Conservation (phyloP, 257 asterid species). For the Nicotiana tabacum region DNA sequence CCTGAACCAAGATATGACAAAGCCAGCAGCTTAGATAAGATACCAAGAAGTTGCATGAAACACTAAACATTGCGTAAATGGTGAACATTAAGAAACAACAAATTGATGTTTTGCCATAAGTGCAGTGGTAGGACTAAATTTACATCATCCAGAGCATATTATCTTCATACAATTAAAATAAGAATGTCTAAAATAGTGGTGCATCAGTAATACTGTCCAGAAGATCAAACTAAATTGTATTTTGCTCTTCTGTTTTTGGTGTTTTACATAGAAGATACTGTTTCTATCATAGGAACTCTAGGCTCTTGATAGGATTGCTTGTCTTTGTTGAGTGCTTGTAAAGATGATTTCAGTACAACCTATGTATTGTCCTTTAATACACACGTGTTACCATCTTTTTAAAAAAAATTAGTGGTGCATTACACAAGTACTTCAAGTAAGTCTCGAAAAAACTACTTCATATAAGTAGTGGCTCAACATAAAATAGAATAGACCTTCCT, state of each 20-base stretch:
- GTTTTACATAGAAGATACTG: no score
- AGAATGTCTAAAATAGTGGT: neutral
- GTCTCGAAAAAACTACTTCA: neutral
- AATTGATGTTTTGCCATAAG: neutral
- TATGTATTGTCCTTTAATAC: no score
- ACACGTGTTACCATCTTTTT: no score
- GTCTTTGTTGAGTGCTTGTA: no score
- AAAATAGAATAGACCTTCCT: neutral
- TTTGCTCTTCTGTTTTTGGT: no score
- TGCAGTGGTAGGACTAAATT: neutral
- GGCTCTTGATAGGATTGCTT: no score
- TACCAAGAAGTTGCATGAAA: neutral
- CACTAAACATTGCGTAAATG: neutral
- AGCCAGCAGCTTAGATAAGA: neutral
- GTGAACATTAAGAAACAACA: neutral
- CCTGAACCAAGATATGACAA: constrained; percentile 24
- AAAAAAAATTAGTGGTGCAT: neutral
- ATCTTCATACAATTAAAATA: neutral
- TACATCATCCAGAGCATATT: neutral
- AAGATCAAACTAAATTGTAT: no score
- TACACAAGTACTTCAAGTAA: neutral
- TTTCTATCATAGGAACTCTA: no score
- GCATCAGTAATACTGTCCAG: neutral
- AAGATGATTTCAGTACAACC: no score
- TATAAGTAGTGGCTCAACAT: neutral